Base-by-base conservation (phyloP, 208 protist species). In the Herpetomonas muscarum region DNA sequence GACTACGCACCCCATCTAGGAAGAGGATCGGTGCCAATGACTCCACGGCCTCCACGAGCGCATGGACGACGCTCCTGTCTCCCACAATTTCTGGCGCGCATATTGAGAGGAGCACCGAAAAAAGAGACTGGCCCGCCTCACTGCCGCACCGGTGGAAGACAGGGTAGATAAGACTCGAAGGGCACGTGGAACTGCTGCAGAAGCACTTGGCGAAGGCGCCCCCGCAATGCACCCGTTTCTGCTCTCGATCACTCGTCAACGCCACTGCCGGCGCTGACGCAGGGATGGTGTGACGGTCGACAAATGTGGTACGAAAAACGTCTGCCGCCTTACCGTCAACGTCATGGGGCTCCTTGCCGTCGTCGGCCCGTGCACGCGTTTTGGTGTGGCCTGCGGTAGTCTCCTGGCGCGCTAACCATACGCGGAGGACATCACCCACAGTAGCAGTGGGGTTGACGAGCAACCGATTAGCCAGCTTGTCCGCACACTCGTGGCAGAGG, bases 401-500 rank as follows among this genome's bases (percentile, higher is more conserved):
- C 19, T 46, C 22, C 15, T 46, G 41, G 41, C 41, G 47, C 25
- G 31, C 47, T 7, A 52, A 36, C 68, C 73, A 83, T 0, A 22
- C 31, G 0, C 45, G 21, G 25, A 81, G 34, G 26, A 92, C 55
- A 41, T 94, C 85, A 22, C 61, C 76, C 2, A 79, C 69, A 3
- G 72, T 74, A 0, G 85, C 85, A 17, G 85, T 85, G 28, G 55
- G 31, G 50, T 59, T 79, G 2, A 79, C 77, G n/a, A 79, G 64
- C 17, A 83, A 44, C 4, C 72, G 64, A 37, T 72, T 80, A 26
- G 73, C 60, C 28, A 34, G 56, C 15, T 46, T 30, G 55, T 79
- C 76, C 21, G 61, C 60, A 46, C 89, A 95, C 17, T 60, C 15
- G 3, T 64, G 59, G 52, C 89, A 95, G 9, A 92, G 22, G 32